Percentiles rank a stretch among this genome's conserved stretches.
Conservation (phyloP, 2,329 filamentous ascomycete species). For the Colletotrichum euphorbiae region DNA sequence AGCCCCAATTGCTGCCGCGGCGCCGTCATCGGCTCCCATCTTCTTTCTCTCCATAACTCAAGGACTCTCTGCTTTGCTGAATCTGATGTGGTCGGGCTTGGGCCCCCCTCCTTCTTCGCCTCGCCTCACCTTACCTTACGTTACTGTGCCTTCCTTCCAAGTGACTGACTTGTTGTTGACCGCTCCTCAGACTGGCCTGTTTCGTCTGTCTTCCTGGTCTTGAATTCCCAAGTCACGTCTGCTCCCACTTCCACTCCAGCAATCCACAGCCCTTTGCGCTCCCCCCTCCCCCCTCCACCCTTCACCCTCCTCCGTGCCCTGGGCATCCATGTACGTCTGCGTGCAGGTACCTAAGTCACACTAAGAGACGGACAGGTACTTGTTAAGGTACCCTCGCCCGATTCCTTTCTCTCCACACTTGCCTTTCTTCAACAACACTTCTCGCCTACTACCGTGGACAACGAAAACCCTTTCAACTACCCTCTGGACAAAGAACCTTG, state of each 20-base stretch:
- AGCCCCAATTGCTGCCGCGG: constrained; percentile 18
- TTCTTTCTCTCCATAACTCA: background rate
- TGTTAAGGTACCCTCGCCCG: constrained; percentile 40
- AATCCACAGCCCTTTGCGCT: background rate
- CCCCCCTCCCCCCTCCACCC: background rate
- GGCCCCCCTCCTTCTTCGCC: background rate
- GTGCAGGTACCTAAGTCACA: constrained; percentile 1
- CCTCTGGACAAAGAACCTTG: constrained; percentile 21
- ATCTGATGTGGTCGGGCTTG: constrained; percentile 15
- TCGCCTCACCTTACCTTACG: background rate
- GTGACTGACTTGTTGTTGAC: constrained; percentile 13
- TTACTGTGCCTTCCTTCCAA: background rate
- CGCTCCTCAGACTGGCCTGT: background rate
- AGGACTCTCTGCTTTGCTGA: background rate
- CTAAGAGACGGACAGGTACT: constrained; percentile 25
- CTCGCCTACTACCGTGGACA: constrained; percentile 29
- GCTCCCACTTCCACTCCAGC: constrained; percentile 20
- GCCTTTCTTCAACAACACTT: constrained; percentile 41
- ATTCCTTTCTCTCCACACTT: constrained; percentile 38
- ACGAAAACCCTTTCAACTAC: constrained; percentile 38
- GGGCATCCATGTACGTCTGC: constrained; percentile 33
- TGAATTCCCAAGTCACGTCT: constrained; percentile 32
- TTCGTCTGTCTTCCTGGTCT: background rate
- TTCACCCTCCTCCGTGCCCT: constrained; percentile 21
- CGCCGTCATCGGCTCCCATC: constrained; percentile 18